These are phyloP conservation scores for Trypanosoma theileri DNA, from an alignment of 208 protist species.

Conservation along the genomic window DNA sequence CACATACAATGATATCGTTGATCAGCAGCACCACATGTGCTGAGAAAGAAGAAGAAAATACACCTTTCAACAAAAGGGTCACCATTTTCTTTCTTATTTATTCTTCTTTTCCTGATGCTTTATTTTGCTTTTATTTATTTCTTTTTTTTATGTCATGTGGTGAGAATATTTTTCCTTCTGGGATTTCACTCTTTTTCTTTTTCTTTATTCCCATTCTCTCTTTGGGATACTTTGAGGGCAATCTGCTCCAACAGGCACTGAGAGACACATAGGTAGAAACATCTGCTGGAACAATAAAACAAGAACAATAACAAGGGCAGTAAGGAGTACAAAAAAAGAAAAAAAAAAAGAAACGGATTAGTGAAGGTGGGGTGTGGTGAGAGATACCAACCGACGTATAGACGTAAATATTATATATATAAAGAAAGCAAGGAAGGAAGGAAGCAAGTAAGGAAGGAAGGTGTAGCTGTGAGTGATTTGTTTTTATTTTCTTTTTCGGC, in stretches of 20 bases:
- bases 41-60: background rate
- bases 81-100: background rate
- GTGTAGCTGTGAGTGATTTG: background rate
- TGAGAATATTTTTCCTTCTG: background rate
- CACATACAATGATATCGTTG: no score
- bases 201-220: background rate
- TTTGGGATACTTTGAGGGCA: no score
- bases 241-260: no score
- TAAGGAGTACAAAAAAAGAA: no score
- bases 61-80: no score
- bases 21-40: background rate
- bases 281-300: no score
- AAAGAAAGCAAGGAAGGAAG: background rate
- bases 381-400: no score
- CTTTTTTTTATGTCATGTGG: background rate
- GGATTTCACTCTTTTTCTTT: background rate
- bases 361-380: no score
- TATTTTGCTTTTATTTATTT: slow-evolving; percentile 1
- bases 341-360: no score
- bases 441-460: background rate
- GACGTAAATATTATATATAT: no score
- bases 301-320: no score
- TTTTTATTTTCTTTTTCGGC: background rate
- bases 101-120: slow-evolving; percentile 26
- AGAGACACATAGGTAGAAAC: no score